These are phyloP conservation scores for Trichoderma oligosporum DNA, from an alignment of 2,329 filamentous ascomycete species.

Conservation along the genomic window DNA sequence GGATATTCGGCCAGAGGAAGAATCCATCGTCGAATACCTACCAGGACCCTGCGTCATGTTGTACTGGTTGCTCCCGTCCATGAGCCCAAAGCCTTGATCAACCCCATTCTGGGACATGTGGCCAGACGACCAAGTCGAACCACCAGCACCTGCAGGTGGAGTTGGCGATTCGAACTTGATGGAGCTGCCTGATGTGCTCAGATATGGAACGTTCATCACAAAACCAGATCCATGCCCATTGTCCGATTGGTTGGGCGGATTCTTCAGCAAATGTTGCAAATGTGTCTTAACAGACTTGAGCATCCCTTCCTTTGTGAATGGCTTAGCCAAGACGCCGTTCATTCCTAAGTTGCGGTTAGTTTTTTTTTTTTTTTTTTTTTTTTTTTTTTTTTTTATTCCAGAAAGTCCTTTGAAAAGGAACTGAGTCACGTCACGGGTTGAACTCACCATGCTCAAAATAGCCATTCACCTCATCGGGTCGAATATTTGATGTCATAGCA, in stretches of 20 bases:
- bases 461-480: constrained; percentile 92
- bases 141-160: constrained; percentile 45
- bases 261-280: constrained; percentile 75
- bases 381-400: too few relatives aligned
- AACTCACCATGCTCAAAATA: constrained; percentile 91
- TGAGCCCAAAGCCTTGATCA: constrained; percentile 46
- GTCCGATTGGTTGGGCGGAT: constrained; percentile 46
- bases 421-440: constrained; percentile 20
- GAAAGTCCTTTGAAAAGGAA: too few relatives aligned
- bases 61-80: constrained; percentile 41
- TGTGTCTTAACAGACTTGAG: constrained; percentile 85
- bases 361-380: too few relatives aligned
- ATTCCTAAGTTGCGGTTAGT: constrained; percentile 62
- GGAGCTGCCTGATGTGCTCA: constrained; percentile 33
- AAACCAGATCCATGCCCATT: constrained; percentile 32
- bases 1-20: constrained; percentile 32
- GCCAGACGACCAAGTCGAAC: constrained; percentile 51
- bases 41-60: constrained; percentile 21
- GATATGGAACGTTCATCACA: constrained; percentile 34
- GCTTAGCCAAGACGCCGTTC: constrained; percentile 96
- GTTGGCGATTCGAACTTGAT: constrained; percentile 56
- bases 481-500: constrained; percentile 98
- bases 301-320: constrained; percentile 87
- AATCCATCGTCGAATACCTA: constrained; percentile 26
- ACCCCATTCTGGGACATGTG: constrained; percentile 47